These are phyloP conservation scores for Albugo candida DNA, from an alignment of 352 stramenopile species.

Conservation along the genomic window DNA sequence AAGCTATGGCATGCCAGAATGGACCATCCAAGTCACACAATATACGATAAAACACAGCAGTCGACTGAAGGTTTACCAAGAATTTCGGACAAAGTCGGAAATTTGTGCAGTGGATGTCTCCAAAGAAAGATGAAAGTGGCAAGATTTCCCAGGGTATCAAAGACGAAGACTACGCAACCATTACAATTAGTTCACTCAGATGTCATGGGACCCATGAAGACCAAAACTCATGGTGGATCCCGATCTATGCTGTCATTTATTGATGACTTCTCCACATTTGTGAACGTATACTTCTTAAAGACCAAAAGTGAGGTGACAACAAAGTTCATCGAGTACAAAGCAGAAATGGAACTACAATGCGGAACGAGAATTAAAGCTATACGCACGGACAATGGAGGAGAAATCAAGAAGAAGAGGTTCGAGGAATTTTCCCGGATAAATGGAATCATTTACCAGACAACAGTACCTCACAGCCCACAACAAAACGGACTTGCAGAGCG, in stretches of 20 bases:
- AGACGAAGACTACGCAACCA: too few species aligned
- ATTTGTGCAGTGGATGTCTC: slow-evolving; percentile 8
- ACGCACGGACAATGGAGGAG: slow-evolving; percentile 13
- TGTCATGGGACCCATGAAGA: slow-evolving; percentile 9
- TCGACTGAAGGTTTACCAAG: slow-evolving; percentile 3
- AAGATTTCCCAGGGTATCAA: slow-evolving; percentile 1
- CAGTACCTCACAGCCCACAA: slow-evolving; percentile 12
- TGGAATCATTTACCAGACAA: slow-evolving; percentile 12
- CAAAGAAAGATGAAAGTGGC: slow-evolving; percentile 5
- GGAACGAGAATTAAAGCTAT: slow-evolving; percentile 8
- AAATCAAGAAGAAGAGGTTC: slow-evolving; percentile 13
- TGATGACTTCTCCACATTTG: slow-evolving; percentile 8
- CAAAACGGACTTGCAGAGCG: slow-evolving; percentile 11
- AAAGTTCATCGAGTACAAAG: slow-evolving; percentile 7
- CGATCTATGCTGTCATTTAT: slow-evolving; percentile 7
- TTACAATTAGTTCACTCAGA: slow-evolving; percentile 10
- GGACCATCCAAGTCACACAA: slow-evolving; percentile 3
- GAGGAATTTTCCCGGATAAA: slow-evolving; percentile 1
- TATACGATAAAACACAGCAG: neutral
- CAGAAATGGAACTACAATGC: slow-evolving; percentile 8
- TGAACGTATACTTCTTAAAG: slow-evolving; percentile 11
- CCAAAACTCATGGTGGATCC: slow-evolving; percentile 4
- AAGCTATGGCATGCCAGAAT: slow-evolving; percentile 10
- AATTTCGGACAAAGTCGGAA: neutral
- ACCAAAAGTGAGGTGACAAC: slow-evolving; percentile 7